phyloP scores from a whole-genome alignment of 2,329 filamentous ascomycete genomes.

The Colletotrichum somersetense region DNA sequence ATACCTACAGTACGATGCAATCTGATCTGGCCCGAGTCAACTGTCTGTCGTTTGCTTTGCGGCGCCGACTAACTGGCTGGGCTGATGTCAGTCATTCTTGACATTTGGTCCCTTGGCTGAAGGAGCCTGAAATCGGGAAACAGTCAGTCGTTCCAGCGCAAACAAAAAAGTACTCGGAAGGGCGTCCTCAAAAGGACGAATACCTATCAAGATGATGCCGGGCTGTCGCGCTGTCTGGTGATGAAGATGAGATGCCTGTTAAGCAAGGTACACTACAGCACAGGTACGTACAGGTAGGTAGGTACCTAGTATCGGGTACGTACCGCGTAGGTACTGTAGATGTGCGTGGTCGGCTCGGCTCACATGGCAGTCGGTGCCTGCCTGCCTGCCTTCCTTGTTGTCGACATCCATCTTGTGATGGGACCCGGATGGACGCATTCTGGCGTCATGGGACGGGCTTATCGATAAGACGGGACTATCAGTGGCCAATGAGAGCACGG shows the following conservation, averaged over 20 bases:
- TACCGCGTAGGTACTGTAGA: too few species aligned
- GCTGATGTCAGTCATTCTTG: conserved; percentile 36
- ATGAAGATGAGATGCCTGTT: neutral
- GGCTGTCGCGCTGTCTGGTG: neutral
- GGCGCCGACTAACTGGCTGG: conserved; percentile 12
- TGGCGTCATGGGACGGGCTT: conserved; percentile 38
- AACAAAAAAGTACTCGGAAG: too few species aligned
- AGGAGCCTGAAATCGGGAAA: neutral
- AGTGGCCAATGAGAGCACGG: conserved; percentile 13
- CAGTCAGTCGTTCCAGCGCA: too few species aligned
- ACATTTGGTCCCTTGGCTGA: neutral
- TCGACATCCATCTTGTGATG: conserved; percentile 38
- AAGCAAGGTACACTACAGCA: too few species aligned
- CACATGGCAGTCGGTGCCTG: conserved; percentile 32
- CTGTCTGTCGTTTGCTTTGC: conserved; percentile 28
- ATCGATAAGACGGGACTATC: conserved; percentile 25
- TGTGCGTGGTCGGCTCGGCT: conserved; percentile 12
- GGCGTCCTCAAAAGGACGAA: neutral
- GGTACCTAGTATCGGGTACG: too few species aligned
- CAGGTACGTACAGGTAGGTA: too few species aligned
- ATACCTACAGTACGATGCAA: conserved; percentile 11
- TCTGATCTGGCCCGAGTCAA: neutral
- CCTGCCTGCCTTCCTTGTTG: neutral
- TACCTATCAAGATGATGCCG: neutral
- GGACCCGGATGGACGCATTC: conserved; percentile 31